phyloP scores from a whole-genome alignment of 495 filamentous ascomycete genomes.

The Rostrohypoxylon terebratum region DNA sequence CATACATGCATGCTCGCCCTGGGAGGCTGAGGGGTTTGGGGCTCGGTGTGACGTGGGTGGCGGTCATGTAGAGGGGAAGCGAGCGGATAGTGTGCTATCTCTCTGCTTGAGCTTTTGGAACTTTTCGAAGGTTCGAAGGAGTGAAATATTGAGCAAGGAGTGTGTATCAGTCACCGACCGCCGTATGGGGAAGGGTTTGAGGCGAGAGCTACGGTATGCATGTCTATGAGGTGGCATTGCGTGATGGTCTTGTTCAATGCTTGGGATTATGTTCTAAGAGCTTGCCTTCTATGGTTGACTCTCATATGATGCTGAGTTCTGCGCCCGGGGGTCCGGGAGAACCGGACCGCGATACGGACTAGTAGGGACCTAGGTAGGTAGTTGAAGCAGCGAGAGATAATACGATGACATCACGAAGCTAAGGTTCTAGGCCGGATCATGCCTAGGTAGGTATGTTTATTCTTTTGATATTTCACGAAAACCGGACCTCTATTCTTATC shows the following conservation, averaged over 20 bases:
- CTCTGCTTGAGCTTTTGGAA: neutral
- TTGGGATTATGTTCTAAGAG: neutral
- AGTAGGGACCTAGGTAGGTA: neutral
- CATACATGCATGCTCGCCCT: neutral
- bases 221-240: neutral
- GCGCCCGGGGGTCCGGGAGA: neutral
- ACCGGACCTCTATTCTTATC: too few species aligned
- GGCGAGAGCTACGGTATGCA: neutral
- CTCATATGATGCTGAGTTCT: neutral
- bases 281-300: neutral
- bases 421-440: neutral
- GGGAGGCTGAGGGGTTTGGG: neutral
- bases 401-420: neutral
- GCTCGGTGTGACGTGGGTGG: too few species aligned
- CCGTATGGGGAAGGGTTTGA: neutral
- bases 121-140: neutral
- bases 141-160: neutral
- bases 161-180: neutral
- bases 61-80: too few species aligned
- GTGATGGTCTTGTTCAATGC: neutral
- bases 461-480: too few species aligned
- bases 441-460: neutral
- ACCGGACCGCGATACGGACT: neutral
- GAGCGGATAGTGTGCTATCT: too few species aligned
- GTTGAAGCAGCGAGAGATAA: neutral